These are phyloP conservation scores for Pestalotiopsis sp. DNA, from an alignment of 2,329 filamentous ascomycete species.

Conservation along the genomic window DNA sequence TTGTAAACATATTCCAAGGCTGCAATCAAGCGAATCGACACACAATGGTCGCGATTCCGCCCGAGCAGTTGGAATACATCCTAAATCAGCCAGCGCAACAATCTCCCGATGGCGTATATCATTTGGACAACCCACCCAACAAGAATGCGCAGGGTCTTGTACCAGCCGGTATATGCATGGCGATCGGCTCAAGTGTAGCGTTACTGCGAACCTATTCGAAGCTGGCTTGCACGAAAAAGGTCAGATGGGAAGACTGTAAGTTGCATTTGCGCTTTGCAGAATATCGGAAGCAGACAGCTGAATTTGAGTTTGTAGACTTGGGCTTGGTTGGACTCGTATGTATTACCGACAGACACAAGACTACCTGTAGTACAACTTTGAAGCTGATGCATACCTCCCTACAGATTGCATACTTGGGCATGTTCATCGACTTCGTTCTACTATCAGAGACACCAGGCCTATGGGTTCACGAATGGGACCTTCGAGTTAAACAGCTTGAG, in stretches of 20 bases:
- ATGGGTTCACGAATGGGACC: slow-evolving; percentile 4
- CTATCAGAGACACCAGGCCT: background rate
- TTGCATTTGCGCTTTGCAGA: background rate
- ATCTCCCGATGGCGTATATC: slow-evolving; percentile 5
- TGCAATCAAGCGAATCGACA: background rate
- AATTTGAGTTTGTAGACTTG: background rate
- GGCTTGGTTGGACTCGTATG: background rate
- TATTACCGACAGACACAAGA: background rate
- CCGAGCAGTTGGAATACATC: background rate
- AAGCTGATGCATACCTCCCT: background rate
- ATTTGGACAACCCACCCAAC: slow-evolving; percentile 11
- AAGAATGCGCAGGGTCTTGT: background rate
- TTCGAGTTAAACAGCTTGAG: background rate
- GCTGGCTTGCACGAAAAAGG: background rate
- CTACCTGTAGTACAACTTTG: background rate
- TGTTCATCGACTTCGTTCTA: background rate
- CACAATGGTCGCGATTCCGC: background rate
- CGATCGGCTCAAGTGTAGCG: background rate
- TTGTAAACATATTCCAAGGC: no score
- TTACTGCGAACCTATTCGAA: background rate
- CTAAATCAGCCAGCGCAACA: slow-evolving; percentile 6
- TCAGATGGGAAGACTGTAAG: background rate
- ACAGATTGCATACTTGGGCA: background rate
- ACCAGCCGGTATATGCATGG: background rate
- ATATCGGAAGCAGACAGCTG: background rate